phyloP scores from a whole-genome alignment of 2,329 filamentous ascomycete genomes.

The Colletotrichum plurivorum region DNA sequence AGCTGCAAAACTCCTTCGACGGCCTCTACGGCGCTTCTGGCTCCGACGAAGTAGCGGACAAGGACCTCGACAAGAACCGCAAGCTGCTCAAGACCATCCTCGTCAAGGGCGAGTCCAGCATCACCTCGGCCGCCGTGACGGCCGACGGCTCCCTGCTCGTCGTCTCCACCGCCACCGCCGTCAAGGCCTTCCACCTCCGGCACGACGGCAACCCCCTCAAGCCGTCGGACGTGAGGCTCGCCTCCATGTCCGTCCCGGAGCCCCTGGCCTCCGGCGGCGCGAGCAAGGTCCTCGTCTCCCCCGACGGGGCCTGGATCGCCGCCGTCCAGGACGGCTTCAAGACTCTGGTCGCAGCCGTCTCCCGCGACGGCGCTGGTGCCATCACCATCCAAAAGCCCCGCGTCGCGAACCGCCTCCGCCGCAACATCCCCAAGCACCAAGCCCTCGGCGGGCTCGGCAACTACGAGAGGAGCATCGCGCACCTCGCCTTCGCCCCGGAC shows the following conservation, averaged over 20 bases:
- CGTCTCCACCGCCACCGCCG: conserved; percentile 80
- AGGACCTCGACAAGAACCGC: conserved; percentile 66
- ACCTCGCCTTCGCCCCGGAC: conserved; percentile 83
- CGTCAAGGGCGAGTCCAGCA: conserved; percentile 83
- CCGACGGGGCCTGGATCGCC: conserved; percentile 78
- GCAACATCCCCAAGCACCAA: conserved; percentile 67
- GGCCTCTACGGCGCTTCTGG: conserved; percentile 60
- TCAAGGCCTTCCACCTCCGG: conserved; percentile 83
- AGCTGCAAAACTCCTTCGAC: conserved; percentile 61
- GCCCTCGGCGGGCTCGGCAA: conserved; percentile 77
- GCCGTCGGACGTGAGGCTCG: conserved; percentile 75
- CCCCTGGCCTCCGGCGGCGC: conserved; percentile 74
- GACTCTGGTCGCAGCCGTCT: conserved; percentile 67
- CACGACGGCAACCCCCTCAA: conserved; percentile 61
- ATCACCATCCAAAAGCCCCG: conserved; percentile 48
- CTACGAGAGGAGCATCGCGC: conserved; percentile 83
- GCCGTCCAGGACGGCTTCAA: conserved; percentile 73
- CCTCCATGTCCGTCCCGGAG: conserved; percentile 76
- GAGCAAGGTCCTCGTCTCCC: conserved; percentile 77
- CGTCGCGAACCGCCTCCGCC: conserved; percentile 67
- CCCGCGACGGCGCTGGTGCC: conserved; percentile 36
- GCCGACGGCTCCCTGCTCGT: conserved; percentile 79
- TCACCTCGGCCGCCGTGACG: conserved; percentile 81
- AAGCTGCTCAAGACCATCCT: conserved; percentile 80
- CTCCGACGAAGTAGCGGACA: conserved; percentile 51